These are phyloP conservation scores for Podospora australis DNA, from an alignment of 495 filamentous ascomycete genomes.

Conservation along the genomic window DNA sequence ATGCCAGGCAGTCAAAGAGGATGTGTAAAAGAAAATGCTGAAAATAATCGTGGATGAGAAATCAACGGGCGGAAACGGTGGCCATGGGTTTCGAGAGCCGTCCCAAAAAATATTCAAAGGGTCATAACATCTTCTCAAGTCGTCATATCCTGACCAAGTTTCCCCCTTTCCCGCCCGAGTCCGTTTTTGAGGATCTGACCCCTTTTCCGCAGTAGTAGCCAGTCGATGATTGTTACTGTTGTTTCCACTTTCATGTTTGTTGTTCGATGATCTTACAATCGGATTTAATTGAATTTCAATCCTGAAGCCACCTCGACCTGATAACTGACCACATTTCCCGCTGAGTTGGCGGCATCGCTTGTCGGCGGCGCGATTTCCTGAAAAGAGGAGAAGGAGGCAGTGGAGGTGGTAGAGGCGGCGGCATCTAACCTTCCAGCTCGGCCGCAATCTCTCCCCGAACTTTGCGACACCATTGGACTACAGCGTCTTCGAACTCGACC, in stretches of 20 bases:
- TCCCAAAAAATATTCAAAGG: no score
- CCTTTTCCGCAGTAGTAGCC: background rate
- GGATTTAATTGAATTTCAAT: no score
- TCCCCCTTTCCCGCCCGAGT: background rate
- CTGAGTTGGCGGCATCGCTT: background rate
- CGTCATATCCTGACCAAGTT: background rate
- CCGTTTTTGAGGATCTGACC: background rate
- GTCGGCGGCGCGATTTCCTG: background rate
- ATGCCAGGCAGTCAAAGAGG: background rate
- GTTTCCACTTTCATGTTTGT: background rate
- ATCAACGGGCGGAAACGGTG: background rate
- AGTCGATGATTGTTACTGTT: background rate
- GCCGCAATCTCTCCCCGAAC: slow-evolving; percentile 67
- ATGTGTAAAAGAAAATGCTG: background rate
- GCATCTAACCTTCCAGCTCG: slow-evolving; percentile 24
- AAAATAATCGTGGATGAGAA: background rate
- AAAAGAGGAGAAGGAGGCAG: background rate
- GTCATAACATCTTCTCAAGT: slow-evolving; percentile 1
- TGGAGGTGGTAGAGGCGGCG: background rate
- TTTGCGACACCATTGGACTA: slow-evolving; percentile 69
- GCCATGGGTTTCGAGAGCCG: background rate
- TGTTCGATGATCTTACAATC: no score
- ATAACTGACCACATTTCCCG: background rate
- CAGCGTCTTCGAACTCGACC: slow-evolving; percentile 71
- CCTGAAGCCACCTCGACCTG: background rate